phyloP scores from a whole-genome alignment of 805 yeast species.

The Zygosaccharomyces rouxii region DNA sequence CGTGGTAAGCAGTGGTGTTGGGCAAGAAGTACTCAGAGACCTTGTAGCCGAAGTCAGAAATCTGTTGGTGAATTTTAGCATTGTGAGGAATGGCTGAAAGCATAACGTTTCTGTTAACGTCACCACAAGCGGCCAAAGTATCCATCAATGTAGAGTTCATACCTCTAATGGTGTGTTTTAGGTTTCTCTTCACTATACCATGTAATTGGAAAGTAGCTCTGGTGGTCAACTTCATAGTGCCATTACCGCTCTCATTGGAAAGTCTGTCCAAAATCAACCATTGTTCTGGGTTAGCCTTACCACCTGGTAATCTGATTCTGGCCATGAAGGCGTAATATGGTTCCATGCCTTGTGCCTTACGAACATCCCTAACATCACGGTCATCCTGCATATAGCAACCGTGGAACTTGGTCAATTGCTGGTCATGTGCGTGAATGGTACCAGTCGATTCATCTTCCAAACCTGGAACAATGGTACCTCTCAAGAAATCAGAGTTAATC shows the following conservation, averaged over 20 bases:
- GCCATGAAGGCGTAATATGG: constrained; percentile 98
- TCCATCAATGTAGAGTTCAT: constrained; percentile 89
- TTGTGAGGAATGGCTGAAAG: constrained; percentile 84
- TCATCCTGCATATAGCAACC: constrained; percentile 99
- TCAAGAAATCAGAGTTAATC: constrained; percentile 73
- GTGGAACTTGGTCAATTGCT: constrained; percentile 93
- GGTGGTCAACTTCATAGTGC: constrained; percentile 89
- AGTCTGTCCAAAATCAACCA: constrained; percentile 83
- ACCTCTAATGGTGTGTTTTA: constrained; percentile 87
- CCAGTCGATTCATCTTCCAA: constrained; percentile 79
- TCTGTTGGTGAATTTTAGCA: constrained; percentile 74
- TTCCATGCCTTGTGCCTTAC: constrained; percentile 88
- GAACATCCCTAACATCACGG: constrained; percentile 89
- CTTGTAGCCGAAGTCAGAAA: constrained; percentile 54
- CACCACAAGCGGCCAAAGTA: constrained; percentile 97
- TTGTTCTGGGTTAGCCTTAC: constrained; percentile 80
- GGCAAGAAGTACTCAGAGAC: constrained; percentile 85
- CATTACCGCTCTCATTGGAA: constrained; percentile 80
- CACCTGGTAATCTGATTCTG: constrained; percentile 92
- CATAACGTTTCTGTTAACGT: constrained; percentile 95
- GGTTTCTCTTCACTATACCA: constrained; percentile 84
- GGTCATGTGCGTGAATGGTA: constrained; percentile 84
- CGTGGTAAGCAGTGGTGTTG: constrained; percentile 91
- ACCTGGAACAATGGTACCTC: constrained; percentile 92
- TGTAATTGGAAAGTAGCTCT: constrained; percentile 97